Conservation (phyloP, 1,284 basidiomycete species). For the Rhodotorula sp. region DNA sequence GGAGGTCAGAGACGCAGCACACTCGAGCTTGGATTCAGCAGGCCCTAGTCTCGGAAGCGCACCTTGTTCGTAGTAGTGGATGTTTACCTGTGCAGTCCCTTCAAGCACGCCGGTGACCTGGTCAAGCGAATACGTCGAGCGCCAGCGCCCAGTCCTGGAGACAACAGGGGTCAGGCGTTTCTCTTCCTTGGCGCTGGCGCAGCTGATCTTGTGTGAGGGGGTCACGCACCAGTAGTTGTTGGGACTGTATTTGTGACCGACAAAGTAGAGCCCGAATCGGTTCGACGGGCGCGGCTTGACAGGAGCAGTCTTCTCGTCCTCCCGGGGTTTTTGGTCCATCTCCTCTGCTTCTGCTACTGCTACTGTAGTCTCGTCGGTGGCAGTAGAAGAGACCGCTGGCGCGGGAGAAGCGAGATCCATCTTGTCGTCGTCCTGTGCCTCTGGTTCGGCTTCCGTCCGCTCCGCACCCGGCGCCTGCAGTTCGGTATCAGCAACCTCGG, state of each 20-base stretch:
- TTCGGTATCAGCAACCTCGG: constrained; percentile 8
- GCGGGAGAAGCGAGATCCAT: constrained; percentile 16
- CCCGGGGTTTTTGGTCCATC: not conserved
- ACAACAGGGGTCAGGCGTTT: not conserved
- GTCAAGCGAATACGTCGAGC: constrained; percentile 57
- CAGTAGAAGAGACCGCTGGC: not conserved
- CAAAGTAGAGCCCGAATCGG: constrained; percentile 71
- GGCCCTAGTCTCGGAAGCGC: not conserved
- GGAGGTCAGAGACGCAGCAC: not conserved
- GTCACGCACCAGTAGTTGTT: constrained; percentile 67
- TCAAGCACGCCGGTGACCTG: constrained; percentile 45
- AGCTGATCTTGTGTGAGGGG: no score
- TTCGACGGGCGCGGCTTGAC: constrained; percentile 13
- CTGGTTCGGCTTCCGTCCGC: constrained; percentile 21
- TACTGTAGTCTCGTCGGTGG: not conserved
- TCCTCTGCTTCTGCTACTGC: no score
- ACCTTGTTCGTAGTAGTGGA: constrained; percentile 97
- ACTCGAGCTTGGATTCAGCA: not conserved
- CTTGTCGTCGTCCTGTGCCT: constrained; percentile 1
- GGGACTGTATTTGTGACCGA: constrained; percentile 90
- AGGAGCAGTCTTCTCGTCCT: constrained; percentile 10
- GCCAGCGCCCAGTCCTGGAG: constrained; percentile 79
- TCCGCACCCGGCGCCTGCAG: not conserved
- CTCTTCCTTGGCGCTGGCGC: not conserved
- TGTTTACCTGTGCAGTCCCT: constrained; percentile 70